These are phyloP conservation scores for Castanopsis chinensis DNA, from an alignment of 306 rosid genomes.

Conservation along the genomic window DNA sequence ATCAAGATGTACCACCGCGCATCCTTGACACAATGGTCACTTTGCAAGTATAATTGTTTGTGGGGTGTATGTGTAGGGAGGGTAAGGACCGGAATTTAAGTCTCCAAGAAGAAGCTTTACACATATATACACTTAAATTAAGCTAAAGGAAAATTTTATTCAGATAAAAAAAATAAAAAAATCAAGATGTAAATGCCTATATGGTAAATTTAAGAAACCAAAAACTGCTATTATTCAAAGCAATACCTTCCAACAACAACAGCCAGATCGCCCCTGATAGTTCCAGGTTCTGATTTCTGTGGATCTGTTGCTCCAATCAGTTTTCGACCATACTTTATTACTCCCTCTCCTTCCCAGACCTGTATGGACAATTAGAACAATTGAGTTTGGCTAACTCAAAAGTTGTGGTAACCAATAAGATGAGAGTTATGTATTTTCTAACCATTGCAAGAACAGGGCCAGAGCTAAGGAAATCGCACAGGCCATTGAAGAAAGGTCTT, in stretches of 20 bases:
- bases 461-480: conserved; percentile 90
- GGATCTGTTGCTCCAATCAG: conserved; percentile 98
- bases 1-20: not conserved
- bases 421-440: conserved; percentile 33
- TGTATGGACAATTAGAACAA: conserved; percentile 21
- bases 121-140: no score
- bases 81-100: no score
- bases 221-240: not conserved
- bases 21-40: no score
- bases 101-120: no score
- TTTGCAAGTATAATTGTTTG: rapidly evolving
- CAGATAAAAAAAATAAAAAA: no score
- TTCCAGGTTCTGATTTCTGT: conserved; percentile 95
- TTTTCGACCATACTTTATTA: conserved; percentile 80
- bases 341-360: conserved; percentile 99
- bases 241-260: conserved; percentile 92
- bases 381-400: not conserved
- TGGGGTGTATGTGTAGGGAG: no score
- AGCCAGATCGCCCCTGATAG: conserved; percentile 93
- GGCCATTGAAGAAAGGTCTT: conserved; percentile 88
- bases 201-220: conserved; percentile 3
- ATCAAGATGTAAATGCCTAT: not conserved
- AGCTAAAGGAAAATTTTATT: rapidly evolving
- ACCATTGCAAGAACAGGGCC: conserved; percentile 97
- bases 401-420: not conserved